Evolutionary conservation across 306 rosid species (phyloP).

Genomic region (Canavalia gladiata): DNA sequence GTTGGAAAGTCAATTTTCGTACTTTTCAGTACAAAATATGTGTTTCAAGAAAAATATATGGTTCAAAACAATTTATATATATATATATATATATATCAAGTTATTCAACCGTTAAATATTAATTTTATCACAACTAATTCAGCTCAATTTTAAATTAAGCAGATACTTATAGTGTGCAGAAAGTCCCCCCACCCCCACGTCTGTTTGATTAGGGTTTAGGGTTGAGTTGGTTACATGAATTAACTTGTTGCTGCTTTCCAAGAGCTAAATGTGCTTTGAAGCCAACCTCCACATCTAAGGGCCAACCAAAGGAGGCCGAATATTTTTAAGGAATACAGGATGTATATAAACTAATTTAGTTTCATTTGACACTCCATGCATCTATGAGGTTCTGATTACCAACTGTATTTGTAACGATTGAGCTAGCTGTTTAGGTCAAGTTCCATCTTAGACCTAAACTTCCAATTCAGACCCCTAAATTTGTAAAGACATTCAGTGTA

Average conservation of each 20-base stretch:
- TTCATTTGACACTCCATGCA: slow-evolving; percentile 26
- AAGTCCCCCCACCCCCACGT: not conserved
- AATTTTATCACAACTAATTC: too few relatives aligned
- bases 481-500: not conserved
- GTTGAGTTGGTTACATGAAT: slow-evolving; percentile 47
- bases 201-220: not conserved
- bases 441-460: slow-evolving; percentile 10
- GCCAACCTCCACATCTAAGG: slow-evolving; percentile 3
- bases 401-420: slow-evolving; percentile 7
- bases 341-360: slow-evolving; percentile 16
- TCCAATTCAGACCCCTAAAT: not conserved
- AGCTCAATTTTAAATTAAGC: too few relatives aligned
- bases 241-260: slow-evolving; percentile 4
- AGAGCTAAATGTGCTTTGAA: slow-evolving; percentile 33
- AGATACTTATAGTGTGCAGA: not conserved
- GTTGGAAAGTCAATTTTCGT: too few relatives aligned
- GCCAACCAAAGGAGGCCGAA: not conserved
- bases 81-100: too few relatives aligned
- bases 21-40: too few relatives aligned
- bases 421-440: not conserved
- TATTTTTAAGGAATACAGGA: not conserved
- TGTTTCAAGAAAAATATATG: too few relatives aligned
- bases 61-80: too few relatives aligned
- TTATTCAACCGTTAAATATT: too few relatives aligned
- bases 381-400: not conserved